phyloP scores from a whole-genome alignment of 495 filamentous ascomycete species.

The Penicillium manginii region DNA sequence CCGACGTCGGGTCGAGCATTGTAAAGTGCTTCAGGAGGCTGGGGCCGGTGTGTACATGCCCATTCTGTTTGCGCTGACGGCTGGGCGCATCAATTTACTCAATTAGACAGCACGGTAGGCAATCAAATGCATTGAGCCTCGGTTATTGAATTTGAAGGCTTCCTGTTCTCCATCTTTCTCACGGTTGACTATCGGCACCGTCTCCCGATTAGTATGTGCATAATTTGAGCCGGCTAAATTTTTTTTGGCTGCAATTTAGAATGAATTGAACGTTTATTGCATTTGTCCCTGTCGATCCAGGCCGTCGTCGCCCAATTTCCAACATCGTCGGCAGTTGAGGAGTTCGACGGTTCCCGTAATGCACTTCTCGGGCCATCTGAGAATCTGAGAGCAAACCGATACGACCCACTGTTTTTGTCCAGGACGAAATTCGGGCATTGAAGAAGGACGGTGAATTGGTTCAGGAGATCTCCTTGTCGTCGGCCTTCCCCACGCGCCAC shows the following conservation, averaged over 20 bases:
- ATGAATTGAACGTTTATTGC: neutral
- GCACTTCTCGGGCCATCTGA: neutral
- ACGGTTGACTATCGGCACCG: neutral
- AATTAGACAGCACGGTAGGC: slow-evolving; percentile 27
- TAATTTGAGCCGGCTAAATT: neutral
- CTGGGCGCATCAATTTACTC: slow-evolving; percentile 43
- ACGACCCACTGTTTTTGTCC: neutral
- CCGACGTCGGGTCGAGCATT: slow-evolving; percentile 33
- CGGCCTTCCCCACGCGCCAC: slow-evolving; percentile 20
- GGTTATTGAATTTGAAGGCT: neutral
- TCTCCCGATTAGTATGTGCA: neutral
- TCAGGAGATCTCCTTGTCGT: neutral
- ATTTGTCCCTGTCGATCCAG: slow-evolving; percentile 1
- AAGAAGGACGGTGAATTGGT: neutral
- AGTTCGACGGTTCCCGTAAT: neutral
- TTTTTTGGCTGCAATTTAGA: neutral
- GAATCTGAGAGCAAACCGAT: neutral
- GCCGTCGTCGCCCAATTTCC: neutral
- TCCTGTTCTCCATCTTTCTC: neutral
- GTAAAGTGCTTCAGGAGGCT: slow-evolving; percentile 33
- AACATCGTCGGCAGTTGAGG: neutral
- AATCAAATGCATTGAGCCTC: neutral
- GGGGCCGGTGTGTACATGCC: slow-evolving; percentile 38
- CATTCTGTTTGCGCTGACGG: slow-evolving; percentile 37
- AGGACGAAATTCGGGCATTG: neutral